Percentiles rank a stretch among this genome's conserved stretches.
phyloP scores from a whole-genome alignment of 805 yeast genomes.

The Wickerhamiella spandovensis region DNA sequence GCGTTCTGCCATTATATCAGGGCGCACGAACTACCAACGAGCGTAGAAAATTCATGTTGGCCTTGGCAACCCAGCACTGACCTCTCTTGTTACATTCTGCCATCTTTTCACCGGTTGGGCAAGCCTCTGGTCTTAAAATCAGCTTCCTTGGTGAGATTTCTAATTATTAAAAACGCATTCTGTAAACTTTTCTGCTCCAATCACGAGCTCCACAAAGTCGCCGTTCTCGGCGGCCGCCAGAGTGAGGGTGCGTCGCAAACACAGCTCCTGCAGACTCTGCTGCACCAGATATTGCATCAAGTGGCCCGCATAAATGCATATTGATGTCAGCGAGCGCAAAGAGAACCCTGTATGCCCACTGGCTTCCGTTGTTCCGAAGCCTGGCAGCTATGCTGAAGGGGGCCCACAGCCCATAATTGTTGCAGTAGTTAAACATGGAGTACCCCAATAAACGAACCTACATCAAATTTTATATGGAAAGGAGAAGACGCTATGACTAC shows the following conservation, averaged over 20 bases:
- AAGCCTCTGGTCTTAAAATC: too few relatives aligned
- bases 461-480: too few relatives aligned
- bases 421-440: too few relatives aligned
- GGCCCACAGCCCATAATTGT: too few relatives aligned
- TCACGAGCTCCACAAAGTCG: neutral
- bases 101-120: neutral
- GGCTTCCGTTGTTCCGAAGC: neutral
- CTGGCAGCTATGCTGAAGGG: too few relatives aligned
- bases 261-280: neutral
- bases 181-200: neutral
- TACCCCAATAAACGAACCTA: too few relatives aligned
- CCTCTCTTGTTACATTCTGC: neutral
- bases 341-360: neutral
- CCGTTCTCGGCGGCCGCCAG: neutral
- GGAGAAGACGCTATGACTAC: too few relatives aligned
- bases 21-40: slow-evolving; percentile 15
- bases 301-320: too few relatives aligned
- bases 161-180: too few relatives aligned
- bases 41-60: slow-evolving; percentile 16
- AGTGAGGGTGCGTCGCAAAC: neutral
- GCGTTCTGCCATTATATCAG: slow-evolving; percentile 10
- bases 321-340: too few relatives aligned
- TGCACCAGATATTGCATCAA: neutral
- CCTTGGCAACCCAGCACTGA: neutral
- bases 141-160: neutral